Evolutionary conservation across 257 asterid species (phyloP).

Genomic region (Linderniella brevidens): DNA sequence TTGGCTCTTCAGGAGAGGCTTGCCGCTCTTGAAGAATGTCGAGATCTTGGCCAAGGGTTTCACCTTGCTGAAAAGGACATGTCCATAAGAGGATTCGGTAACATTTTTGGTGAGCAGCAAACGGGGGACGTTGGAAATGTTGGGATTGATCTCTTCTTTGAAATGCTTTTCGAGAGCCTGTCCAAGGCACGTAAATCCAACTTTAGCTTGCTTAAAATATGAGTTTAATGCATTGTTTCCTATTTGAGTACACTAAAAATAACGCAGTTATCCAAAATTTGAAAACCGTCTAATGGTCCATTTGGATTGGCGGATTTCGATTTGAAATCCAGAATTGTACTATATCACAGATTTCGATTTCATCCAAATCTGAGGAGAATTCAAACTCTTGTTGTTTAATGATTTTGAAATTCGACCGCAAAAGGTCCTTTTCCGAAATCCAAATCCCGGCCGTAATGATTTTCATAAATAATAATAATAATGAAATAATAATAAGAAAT

Average conservation of each 20-base stretch:
- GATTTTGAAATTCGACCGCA: too few relatives aligned
- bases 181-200: slow-evolving; percentile 51
- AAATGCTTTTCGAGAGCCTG: slow-evolving; percentile 95
- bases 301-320: too few relatives aligned
- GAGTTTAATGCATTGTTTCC: neutral
- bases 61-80: slow-evolving; percentile 97
- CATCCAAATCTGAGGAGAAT: too few relatives aligned
- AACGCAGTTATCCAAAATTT: neutral
- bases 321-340: too few relatives aligned
- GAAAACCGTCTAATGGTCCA: slow-evolving; percentile 4
- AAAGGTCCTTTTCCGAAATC: too few relatives aligned
- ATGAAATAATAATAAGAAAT: too few relatives aligned
- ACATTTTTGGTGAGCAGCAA: slow-evolving; percentile 96
- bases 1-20: slow-evolving; percentile 68
- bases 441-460: too few relatives aligned
- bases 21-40: slow-evolving; percentile 87
- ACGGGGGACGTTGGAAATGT: slow-evolving; percentile 99
- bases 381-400: too few relatives aligned
- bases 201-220: slow-evolving; percentile 2
- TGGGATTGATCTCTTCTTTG: slow-evolving; percentile 97
- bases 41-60: slow-evolving; percentile 94
- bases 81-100: slow-evolving; percentile 98
- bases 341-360: too few relatives aligned
- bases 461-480: too few relatives aligned
- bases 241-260: too few relatives aligned